Evolutionary conservation across 2,329 filamentous ascomycete genomes (phyloP).

Genomic region (Beauveria caledonica): DNA sequence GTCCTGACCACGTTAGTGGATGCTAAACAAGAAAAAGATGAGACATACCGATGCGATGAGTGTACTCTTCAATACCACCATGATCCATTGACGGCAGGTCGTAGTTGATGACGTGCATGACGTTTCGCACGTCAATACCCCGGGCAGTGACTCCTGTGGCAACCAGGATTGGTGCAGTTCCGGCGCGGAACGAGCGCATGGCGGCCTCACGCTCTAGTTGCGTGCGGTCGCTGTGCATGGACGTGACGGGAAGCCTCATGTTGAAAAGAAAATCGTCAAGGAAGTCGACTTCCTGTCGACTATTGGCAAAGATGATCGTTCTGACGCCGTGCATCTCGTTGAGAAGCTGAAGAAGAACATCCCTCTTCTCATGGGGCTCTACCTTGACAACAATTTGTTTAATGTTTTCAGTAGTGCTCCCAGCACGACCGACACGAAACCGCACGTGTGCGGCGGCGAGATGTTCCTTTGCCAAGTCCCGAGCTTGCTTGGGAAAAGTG

Average conservation of each 20-base stretch:
- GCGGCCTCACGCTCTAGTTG: constrained; percentile 90
- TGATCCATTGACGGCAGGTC: constrained; percentile 67
- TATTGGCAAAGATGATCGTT: constrained; percentile 87
- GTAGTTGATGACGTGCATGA: constrained; percentile 90
- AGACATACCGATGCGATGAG: constrained; percentile 78
- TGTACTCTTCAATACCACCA: constrained; percentile 90
- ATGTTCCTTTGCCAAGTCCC: constrained; percentile 67
- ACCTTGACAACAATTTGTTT: constrained; percentile 65
- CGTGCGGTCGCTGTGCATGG: constrained; percentile 79
- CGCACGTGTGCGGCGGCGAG: constrained; percentile 67
- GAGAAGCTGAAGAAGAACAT: constrained; percentile 65
- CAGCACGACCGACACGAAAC: constrained; percentile 79
- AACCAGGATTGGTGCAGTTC: constrained; percentile 69
- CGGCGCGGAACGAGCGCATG: constrained; percentile 73
- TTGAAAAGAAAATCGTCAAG: constrained; percentile 87
- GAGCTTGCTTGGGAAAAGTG: constrained; percentile 77
- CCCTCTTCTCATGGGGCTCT: constrained; percentile 57
- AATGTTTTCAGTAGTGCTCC: constrained; percentile 76
- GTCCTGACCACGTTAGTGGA: constrained; percentile 43
- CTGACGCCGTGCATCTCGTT: constrained; percentile 61
- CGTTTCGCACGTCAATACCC: constrained; percentile 79
- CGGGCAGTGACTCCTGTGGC: constrained; percentile 82
- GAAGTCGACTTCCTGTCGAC: constrained; percentile 67
- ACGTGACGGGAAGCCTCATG: constrained; percentile 68
- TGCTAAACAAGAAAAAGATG: constrained; percentile 3